Conservation (phyloP, 106 monocot genomes). For the Dioscorea dumetorum region DNA sequence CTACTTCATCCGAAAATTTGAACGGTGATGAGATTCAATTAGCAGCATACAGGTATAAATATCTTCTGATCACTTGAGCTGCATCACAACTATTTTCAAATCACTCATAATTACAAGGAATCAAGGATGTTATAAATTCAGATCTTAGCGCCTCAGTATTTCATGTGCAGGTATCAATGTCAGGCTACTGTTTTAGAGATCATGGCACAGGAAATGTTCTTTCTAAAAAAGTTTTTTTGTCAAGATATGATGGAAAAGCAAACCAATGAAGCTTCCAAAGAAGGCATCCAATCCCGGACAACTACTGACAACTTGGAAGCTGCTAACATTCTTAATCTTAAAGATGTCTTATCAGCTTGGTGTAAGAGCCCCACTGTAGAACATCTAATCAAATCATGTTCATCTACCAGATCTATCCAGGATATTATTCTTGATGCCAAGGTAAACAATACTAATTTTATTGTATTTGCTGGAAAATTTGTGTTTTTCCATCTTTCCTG, state of each 20-base stretch:
- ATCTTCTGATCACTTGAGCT: background rate
- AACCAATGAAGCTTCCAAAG: background rate
- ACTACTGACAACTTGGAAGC: too few species aligned
- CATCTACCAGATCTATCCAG: constrained; percentile 31
- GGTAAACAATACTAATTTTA: constrained; percentile 15
- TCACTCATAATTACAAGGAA: background rate
- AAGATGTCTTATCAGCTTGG: constrained; percentile 40
- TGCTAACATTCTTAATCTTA: background rate
- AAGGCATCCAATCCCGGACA: too few species aligned
- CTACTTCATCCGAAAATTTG: constrained; percentile 13
- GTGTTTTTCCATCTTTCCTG: background rate
- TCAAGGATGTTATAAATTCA: background rate
- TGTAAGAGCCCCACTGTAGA: constrained; percentile 30
- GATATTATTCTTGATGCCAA: constrained; percentile 44
- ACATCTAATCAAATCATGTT: constrained; percentile 37
- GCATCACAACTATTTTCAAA: background rate
- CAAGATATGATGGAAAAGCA: constrained; percentile 18
- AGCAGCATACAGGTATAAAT: constrained; percentile 37
- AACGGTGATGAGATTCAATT: constrained; percentile 17
- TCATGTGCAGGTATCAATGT: constrained; percentile 47
- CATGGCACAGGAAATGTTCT: constrained; percentile 67
- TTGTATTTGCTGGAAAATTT: too few species aligned
- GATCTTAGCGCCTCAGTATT: background rate
- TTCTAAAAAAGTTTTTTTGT: constrained; percentile 31
- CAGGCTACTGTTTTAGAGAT: constrained; percentile 60